Base-by-base conservation (phyloP, 306 rosid genomes). In the Medicago lupulina region DNA sequence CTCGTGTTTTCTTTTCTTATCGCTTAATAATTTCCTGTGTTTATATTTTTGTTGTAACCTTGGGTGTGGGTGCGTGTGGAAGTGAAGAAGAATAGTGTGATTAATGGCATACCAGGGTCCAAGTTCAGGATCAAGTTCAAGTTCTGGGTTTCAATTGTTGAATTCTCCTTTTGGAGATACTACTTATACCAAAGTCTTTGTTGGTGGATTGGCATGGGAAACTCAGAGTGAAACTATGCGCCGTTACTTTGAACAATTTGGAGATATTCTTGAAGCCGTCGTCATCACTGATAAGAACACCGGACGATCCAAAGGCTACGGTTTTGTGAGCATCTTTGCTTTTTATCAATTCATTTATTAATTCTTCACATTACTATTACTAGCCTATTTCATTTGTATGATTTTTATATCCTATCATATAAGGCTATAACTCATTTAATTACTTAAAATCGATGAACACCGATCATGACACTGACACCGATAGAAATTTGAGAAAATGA, bases 191-290 rank as follows among this genome's bases (percentile, higher is more conserved):
- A 94, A 94, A 78, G 97, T 94, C 65, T 94, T 94, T 67, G 98
- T 94, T 41, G 98, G 98, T 12, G 97, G 98, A 4, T 85, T 94
- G 71, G 98, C 98, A 6, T 93, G 98, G 98, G 98, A 93, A 82
- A 93, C 98, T 0, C 98, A 89, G 84, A 91, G 91, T 81, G 95
- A 94, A 54, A 87, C 97, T 75, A 85, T 94, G 97, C 88, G 93
- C 64, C 89, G 89, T 50, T 81, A 94, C 77, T 95, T 95, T 77
- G 91, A 89, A 21, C 92, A 92, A 46, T 95, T 92, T 17, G 96
- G 97, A 6, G 92, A 90, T 59, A 95, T 95, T 86, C 97, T 90
- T 12, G 98, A 95, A 83, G 98, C 97, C 50, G 98, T 95, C 0
- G 98, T 95, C 11, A 92, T 95, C 63, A 81, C 92, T 6, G 98